Base-by-base conservation (phyloP, 2,329 filamentous ascomycete species). In the Peltaster fructicola region DNA sequence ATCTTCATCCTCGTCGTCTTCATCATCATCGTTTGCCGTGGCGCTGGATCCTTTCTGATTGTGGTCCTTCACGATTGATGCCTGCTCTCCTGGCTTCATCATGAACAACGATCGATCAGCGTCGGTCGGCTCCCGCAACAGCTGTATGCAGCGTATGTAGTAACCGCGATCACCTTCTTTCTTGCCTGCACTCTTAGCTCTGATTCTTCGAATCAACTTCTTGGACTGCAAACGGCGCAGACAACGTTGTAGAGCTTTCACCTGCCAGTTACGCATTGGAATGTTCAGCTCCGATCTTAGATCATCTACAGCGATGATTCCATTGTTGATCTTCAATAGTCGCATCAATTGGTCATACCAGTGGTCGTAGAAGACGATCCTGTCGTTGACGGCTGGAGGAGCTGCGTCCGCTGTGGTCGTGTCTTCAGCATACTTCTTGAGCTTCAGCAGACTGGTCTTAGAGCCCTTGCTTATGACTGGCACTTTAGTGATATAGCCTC, bases 401-500 rank as follows among this genome's bases (percentile, higher is more conserved):
- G 26, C 18, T 8, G 17, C 29, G 14, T 27, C 26, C 15, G 23
- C 25, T 13, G 26, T 33, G n/a, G 26, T 29, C n/a, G 21, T 13
- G 8, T 44, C 36, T n/a, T 47, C 44, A 23, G 44, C 39, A 34
- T 63, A 70, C 37, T 54, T 60, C 30, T 54, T 57, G 30, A 70
- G 51, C 2, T 54, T 61, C 14, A 66, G 63, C 5, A 68, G 44
- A 41, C 65, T 72, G 0, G 68, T 72, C 22, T 60, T 57, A 5
- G 54, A 46, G 3, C 57, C 55, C 29, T 54, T 55, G 12, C 53
- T 49, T 15, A 62, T 51, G 10, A 65, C 53, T 6, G 48, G 41
- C 25, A 53, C 52, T 38, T 74, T 74, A 19, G 60, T 54, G 26
- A 74, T 72, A 40, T 73, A 73, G 1, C 68, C 68, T 34, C 65